Evolutionary conservation across 345 rosid genomes (phyloP).

Genomic region (Laguncularia racemosa): DNA sequence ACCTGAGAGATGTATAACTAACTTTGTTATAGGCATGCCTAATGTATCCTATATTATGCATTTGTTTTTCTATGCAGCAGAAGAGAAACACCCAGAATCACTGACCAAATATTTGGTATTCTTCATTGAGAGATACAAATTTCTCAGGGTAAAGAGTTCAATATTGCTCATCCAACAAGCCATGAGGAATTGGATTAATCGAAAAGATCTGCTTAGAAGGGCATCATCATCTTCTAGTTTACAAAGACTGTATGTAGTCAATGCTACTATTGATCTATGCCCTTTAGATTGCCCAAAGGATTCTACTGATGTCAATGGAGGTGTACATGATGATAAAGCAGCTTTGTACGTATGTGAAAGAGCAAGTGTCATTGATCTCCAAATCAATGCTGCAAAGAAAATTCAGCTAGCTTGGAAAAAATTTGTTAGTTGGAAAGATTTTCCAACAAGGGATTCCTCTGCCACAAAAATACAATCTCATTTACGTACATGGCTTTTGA

Average conservation of each 20-base stretch:
- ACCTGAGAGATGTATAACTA: constrained; percentile 1
- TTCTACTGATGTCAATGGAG: not conserved
- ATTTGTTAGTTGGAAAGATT: constrained; percentile 12
- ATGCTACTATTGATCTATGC: not conserved
- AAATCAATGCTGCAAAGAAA: constrained; percentile 35
- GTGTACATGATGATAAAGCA: not conserved
- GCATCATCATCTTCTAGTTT: not conserved
- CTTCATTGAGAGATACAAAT: constrained; percentile 42
- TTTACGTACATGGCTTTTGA: constrained; percentile 36
- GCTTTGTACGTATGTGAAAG: constrained; percentile 12
- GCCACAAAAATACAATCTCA: constrained; percentile 45
- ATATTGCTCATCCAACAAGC: constrained; percentile 50
- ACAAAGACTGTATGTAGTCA: not conserved
- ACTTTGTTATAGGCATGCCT: not conserved
- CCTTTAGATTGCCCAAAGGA: not conserved
- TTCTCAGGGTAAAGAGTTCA: constrained; percentile 36
- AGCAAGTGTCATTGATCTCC: constrained; percentile 20
- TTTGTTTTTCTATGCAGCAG: constrained; percentile 26
- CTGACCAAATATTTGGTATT: constrained; percentile 26
- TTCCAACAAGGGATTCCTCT: constrained; percentile 21
- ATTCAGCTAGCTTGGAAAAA: constrained; percentile 61
- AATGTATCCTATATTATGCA: constrained; percentile 6
- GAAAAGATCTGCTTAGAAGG: constrained; percentile 10
- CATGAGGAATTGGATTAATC: constrained; percentile 40
- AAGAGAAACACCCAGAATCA: constrained; percentile 18